Evolutionary conservation across 306 rosid genomes (phyloP), one percentile per base, ranked within the genome.

Genomic region (Sicyos edulis): DNA sequence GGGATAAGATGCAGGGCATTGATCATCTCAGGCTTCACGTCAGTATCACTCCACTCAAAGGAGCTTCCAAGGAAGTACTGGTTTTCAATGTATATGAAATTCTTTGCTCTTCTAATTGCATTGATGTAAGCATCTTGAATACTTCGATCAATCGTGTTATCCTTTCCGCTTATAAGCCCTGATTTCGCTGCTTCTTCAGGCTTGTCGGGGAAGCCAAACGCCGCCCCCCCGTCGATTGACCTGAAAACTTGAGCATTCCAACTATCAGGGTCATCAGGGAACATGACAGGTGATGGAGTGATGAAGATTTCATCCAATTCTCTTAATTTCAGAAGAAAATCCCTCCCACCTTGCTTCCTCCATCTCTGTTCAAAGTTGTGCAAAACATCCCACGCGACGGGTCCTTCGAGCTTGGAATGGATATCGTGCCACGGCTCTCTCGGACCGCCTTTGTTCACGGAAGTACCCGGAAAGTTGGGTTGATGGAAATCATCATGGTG

Each of bases 371-470:
- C 87, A 9, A 83, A 83, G 54, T 80, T 83, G 52, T 53, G 68
- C 77, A 83, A 63, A 47, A 83, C 87, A 78, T 83, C 87, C 87
- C 87, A 83, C 17, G 87, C 87, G 52, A 83, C 77, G 15, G 84
- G 84, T 47, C 87, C 87, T 76, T 83, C 87, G 16, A 83, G 81
- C 42, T 69, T 72, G 47, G 84, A 83, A 79, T 83, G 87, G 54
- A 83, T 83, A 26, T 83, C 87, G 37, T 83, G 87, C 84, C 87
- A 83, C 13, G 87, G 87, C 76, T 83, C 87, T 70, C 87, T 83
- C 1, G 87, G 87, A 40, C 87, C 87, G 6, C 87, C 87, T 73
- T 80, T 83, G 14, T 57, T 70, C 42, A 83, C 78, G 8, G 79
- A 62, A 49, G 83, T 80, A 21, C 84, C 87, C 0, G 74, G 0